Evolutionary conservation across 441 rosid species (phyloP).

Genomic region (Sinapis alba): DNA sequence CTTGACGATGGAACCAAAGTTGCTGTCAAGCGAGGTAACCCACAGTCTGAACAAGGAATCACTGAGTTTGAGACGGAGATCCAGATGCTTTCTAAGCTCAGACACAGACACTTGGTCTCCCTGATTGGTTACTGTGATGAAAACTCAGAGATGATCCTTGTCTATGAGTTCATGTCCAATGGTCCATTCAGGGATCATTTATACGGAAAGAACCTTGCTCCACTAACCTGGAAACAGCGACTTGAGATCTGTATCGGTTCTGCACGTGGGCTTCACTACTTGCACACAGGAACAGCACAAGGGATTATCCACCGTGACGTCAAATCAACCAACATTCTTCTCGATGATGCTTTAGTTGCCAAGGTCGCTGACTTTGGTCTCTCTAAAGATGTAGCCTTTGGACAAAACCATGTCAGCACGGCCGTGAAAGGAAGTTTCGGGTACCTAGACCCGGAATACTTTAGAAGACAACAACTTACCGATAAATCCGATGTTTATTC

Average conservation of each 20-base stretch:
- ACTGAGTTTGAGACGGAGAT: slow-evolving; percentile 90
- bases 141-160: slow-evolving; percentile 84
- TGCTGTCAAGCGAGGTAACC: slow-evolving; percentile 93
- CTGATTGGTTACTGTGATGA: slow-evolving; percentile 90
- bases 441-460: slow-evolving; percentile 84
- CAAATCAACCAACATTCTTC: slow-evolving; percentile 84
- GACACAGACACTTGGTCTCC: slow-evolving; percentile 91
- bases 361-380: slow-evolving; percentile 92
- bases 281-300: slow-evolving; percentile 90
- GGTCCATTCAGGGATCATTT: slow-evolving; percentile 88
- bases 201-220: slow-evolving; percentile 68
- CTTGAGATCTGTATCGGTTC: slow-evolving; percentile 84
- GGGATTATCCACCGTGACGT: slow-evolving; percentile 88
- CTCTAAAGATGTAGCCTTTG: slow-evolving; percentile 78
- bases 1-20: slow-evolving; percentile 83
- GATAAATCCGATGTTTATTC: slow-evolving; percentile 92
- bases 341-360: slow-evolving; percentile 81
- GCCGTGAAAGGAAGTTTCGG: slow-evolving; percentile 93
- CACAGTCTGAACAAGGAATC: slow-evolving; percentile 88
- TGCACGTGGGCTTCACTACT: slow-evolving; percentile 84
- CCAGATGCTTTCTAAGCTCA: slow-evolving; percentile 86
- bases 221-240: slow-evolving; percentile 80
- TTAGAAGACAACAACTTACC: slow-evolving; percentile 76
- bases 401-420: slow-evolving; percentile 81
- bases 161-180: slow-evolving; percentile 88